These are phyloP conservation scores for Clarkia xantiana DNA, from an alignment of 345 rosid genomes.

Conservation along the genomic window DNA sequence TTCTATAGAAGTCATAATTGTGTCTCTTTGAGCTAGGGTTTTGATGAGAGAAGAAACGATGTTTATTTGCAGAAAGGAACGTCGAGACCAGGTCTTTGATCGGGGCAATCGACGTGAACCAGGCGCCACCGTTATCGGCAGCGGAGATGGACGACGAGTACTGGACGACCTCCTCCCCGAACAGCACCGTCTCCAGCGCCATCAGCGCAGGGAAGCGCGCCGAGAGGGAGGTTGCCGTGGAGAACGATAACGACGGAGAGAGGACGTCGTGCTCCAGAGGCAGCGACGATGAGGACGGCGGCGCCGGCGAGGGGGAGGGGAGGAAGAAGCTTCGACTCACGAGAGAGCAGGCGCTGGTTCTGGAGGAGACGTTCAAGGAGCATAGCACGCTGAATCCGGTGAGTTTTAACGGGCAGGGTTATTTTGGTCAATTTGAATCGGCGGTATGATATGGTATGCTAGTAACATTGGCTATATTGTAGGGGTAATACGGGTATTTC, in stretches of 20 bases:
- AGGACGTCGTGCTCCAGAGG: slow-evolving; percentile 56
- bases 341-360: slow-evolving; percentile 63
- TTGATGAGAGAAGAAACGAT: too few relatives aligned
- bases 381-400: slow-evolving; percentile 82
- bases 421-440: slow-evolving; percentile 9
- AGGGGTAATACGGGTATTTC: not conserved
- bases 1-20: not conserved
- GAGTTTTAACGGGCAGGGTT: slow-evolving; percentile 20
- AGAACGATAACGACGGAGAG: slow-evolving; percentile 40
- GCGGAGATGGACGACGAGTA: slow-evolving; percentile 43
- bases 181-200: slow-evolving; percentile 63
- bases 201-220: slow-evolving; percentile 52
- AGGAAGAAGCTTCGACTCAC: slow-evolving; percentile 79
- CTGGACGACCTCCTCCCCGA: slow-evolving; percentile 54
- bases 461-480: too few relatives aligned
- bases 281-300: slow-evolving; percentile 64
- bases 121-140: slow-evolving; percentile 28
- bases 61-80: slow-evolving; percentile 24
- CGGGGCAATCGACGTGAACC: slow-evolving; percentile 6
- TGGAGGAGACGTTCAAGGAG: slow-evolving; percentile 80
- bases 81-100: slow-evolving; percentile 31
- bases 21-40: too few relatives aligned
- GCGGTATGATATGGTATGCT: too few relatives aligned
- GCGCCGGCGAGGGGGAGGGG: slow-evolving; percentile 34
- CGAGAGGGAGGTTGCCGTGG: slow-evolving; percentile 46